Evolutionary conservation across 495 filamentous ascomycete genomes (phyloP), one percentile per base, ranked within the genome.

Genomic region (Lindgomyces ingoldianus): DNA sequence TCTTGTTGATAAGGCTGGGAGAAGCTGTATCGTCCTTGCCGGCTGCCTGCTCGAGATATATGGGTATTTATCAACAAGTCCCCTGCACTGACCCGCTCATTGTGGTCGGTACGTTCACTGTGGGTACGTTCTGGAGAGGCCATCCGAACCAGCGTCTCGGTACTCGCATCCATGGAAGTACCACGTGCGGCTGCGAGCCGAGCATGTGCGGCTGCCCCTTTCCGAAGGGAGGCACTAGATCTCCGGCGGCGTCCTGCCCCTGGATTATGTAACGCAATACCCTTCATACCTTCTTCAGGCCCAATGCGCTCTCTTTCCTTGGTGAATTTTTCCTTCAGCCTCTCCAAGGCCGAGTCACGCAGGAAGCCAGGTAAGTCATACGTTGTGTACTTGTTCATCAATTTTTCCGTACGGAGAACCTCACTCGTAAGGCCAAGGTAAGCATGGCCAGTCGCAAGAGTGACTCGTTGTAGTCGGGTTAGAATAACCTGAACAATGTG

Each of bases 401-500:
- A 86, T 59, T 88, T 87, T 71, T 98, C 94, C 19, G 91, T 96
- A 2, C 89, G 86, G 21, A 98, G 77, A 0, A 98, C 93, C 64
- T 98, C 95, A 42, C 85, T 88, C 1, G 89, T 96, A 36, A 98
- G 75, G 1, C 94, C 94, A 16, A 98, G 85, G 70, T 98, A 98
- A 8, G 91, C 88, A 76, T 96, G 91, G 0, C 90, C 95, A 1
- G 95, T 97, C 0, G 91, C 87, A 44, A 98, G 89, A 1, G 95
- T 98, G 19, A 98, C 94, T 58, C 94, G 81, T 72, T 98, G 94
- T 30, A 98, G 87, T 60, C 94, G 82, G 1, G 94, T 97, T 27
- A 98, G 75, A 54, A 98, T 98, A 26, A 98, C 94, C 60, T 98
- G 93, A 1, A 98, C 91, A 64, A 98, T 97, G 73, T 98, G 94